These are phyloP conservation scores for Plenodomus lindquistii DNA, from an alignment of 2,329 filamentous ascomycete genomes.

Conservation along the genomic window DNA sequence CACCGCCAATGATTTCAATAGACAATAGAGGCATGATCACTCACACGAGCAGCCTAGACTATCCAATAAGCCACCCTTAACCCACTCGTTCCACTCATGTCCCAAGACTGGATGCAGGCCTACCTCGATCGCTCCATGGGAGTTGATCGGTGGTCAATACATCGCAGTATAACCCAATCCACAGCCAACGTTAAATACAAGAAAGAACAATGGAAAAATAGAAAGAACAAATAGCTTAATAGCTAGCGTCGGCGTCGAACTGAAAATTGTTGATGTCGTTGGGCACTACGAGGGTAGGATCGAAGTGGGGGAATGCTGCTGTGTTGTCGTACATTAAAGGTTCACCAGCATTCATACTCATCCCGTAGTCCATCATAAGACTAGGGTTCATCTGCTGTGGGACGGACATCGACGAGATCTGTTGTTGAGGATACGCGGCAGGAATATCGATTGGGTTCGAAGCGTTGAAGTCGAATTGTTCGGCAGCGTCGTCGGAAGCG, in stretches of 20 bases:
- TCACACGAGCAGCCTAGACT: background rate
- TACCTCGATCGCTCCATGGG: conserved; percentile 24
- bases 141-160: conserved; percentile 29
- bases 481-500: conserved; percentile 23
- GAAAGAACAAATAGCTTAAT: conserved; percentile 5
- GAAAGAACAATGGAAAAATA: background rate
- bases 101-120: conserved; percentile 20
- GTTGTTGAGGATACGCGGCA: conserved; percentile 13
- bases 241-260: conserved; percentile 33
- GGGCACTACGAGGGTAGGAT: conserved; percentile 13
- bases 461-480: conserved; percentile 2
- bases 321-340: conserved; percentile 20
- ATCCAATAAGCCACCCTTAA: background rate
- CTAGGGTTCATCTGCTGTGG: conserved; percentile 18
- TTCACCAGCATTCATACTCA: conserved; percentile 26
- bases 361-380: conserved; percentile 24
- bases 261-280: conserved; percentile 26
- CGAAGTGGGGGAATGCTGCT: conserved; percentile 21
- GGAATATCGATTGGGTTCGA: background rate
- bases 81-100: background rate
- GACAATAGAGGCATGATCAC: background rate
- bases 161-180: conserved; percentile 20
- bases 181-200: conserved; percentile 16
- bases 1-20: background rate
- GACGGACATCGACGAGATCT: conserved; percentile 7